phyloP scores from a whole-genome alignment of 495 filamentous ascomycete genomes.

The Xylaria bambusicola region DNA sequence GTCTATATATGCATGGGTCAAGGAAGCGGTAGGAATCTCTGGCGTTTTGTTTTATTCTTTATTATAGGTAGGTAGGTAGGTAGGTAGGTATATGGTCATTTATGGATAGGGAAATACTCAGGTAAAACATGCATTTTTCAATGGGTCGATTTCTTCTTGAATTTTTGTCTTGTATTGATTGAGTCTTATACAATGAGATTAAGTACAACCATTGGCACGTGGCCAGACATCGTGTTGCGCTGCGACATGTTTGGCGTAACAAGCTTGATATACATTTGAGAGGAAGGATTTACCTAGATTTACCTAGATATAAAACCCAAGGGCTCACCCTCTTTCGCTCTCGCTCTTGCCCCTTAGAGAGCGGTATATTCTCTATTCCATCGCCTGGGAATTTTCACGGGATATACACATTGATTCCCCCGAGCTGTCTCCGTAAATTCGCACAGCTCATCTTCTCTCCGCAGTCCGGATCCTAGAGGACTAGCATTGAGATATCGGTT shows the following conservation, averaged over 20 bases:
- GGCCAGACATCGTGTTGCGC: neutral
- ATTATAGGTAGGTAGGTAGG: neutral
- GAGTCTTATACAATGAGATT: slow-evolving; percentile 18
- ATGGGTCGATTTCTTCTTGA: too few relatives aligned
- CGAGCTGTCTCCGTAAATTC: too few relatives aligned
- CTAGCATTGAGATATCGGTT: neutral
- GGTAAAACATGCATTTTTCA: too few relatives aligned
- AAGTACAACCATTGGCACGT: neutral
- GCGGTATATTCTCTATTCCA: too few relatives aligned
- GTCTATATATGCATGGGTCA: too few relatives aligned
- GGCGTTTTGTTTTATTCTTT: neutral
- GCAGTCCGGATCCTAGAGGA: neutral
- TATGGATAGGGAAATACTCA: too few relatives aligned
- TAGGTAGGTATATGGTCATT: too few relatives aligned
- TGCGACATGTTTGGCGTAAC: slow-evolving; percentile 8
- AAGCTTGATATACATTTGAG: neutral
- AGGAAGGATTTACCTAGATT: too few relatives aligned
- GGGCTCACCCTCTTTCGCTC: neutral
- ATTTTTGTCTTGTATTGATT: too few relatives aligned
- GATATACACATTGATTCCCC: slow-evolving; percentile 7
- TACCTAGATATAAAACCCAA: neutral
- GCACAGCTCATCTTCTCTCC: neutral
- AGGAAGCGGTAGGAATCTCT: too few relatives aligned
- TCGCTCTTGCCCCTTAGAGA: too few relatives aligned
- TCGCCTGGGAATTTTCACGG: neutral